phyloP scores from a whole-genome alignment of 768 basidiomycete genomes.

The Phlebiopsis flavidoalba region DNA sequence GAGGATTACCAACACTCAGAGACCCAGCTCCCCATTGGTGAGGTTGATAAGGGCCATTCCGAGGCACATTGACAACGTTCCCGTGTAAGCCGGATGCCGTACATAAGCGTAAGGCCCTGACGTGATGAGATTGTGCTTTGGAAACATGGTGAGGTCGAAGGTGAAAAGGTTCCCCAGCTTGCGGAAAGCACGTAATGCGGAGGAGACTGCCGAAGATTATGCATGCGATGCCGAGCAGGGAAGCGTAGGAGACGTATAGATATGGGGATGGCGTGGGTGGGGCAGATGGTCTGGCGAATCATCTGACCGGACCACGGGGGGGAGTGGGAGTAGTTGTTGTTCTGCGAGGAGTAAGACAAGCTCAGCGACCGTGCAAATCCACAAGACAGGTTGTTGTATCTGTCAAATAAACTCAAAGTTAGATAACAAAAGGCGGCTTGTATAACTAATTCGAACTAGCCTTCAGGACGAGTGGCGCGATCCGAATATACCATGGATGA shows the following conservation, averaged over 20 bases:
- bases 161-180: constrained; percentile 31
- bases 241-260: constrained; percentile 2
- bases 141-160: constrained; percentile 27
- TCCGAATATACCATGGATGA: constrained; percentile 45
- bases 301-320: background rate
- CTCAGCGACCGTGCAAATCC: constrained; percentile 26
- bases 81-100: constrained; percentile 32
- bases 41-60: constrained; percentile 14
- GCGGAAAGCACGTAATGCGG: constrained; percentile 24
- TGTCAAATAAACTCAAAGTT: constrained; percentile 15
- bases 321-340: background rate
- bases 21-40: constrained; percentile 15
- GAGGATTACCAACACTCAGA: constrained; percentile 12
- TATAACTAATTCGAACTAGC: constrained; percentile 22
- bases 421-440: background rate
- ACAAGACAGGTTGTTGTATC: constrained; percentile 47
- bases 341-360: constrained; percentile 17
- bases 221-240: constrained; percentile 8
- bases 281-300: constrained; percentile 12
- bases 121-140: constrained; percentile 27
- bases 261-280: background rate
- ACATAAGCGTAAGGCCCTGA: constrained; percentile 31
- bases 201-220: constrained; percentile 9
- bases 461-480: constrained; percentile 54
- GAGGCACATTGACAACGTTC: constrained; percentile 9